Base-by-base conservation (phyloP, 345 rosid genomes). In the Arabis hirsuta region DNA sequence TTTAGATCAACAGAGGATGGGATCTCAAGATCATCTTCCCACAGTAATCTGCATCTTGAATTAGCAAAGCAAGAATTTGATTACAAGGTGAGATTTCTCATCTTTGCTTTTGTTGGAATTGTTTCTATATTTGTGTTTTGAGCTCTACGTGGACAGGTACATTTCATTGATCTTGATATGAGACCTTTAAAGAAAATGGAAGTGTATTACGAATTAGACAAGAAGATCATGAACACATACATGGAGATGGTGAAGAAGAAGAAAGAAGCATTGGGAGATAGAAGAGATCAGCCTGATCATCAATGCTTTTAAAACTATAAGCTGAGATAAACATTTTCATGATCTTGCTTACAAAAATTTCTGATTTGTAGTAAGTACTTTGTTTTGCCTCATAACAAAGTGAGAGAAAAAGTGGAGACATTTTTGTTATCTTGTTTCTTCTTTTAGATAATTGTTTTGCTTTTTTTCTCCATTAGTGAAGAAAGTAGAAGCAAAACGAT, bases 121-220 rank as follows among this genome's bases (percentile, higher is more conserved):
- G 47, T 34, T 52, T 14, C 43, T 32, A 3, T 11, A 36, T 12
- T 8, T 52, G 50, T 27, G 36, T 29, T 24, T 27, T 44, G 8
- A 55, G 44, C 39, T 62, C 29, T 62, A 11, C 29, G 26, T 34
- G 32, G 41, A 16, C 71, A 95, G 99, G 94, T 78, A 38, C 78
- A 71, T 72, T 90, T 91, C 82, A 84, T 95, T 74, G 96, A 95
- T 79, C 81, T 91, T 81, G 96, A 91, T 84, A 76, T 91, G 90
- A 91, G 84, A 78, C 92, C 88, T 41, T 76, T 89, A 56, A 83
- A 79, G 82, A 91, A 89, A 81, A 88, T 89, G 83, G 92, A 84
- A 63, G 63, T 70, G 65, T 85, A 89, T 71, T 89, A 82, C 66
- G 67, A 80, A 62, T 38, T 82, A 76, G 96, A 89, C 75, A 81